A percentile compares a stretch with the other conserved stretches of the same genome.
These are phyloP conservation scores for Trichocomaceae sp. DNA, from an alignment of 2,329 filamentous ascomycete genomes.

Conservation along the genomic window DNA sequence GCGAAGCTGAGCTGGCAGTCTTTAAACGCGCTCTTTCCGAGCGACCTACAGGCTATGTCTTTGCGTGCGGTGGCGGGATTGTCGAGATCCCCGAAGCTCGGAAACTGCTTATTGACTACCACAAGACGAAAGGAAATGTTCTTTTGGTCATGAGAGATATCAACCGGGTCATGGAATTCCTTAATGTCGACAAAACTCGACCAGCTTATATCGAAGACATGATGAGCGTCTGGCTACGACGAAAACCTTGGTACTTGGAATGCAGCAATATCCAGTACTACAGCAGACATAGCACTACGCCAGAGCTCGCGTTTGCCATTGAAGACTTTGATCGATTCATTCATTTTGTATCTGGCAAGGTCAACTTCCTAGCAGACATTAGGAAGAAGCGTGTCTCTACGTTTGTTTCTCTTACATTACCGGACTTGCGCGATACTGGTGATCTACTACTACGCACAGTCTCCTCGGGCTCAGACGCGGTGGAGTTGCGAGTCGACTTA, in stretches of 20 bases:
- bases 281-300: constrained; percentile 59
- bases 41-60: constrained; percentile 67
- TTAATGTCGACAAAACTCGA: constrained; percentile 79
- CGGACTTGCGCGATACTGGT: constrained; percentile 59
- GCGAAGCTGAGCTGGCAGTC: constrained; percentile 68
- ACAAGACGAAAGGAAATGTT: constrained; percentile 71
- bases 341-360: constrained; percentile 58
- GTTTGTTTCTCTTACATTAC: constrained; percentile 85
- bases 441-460: constrained; percentile 63
- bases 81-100: constrained; percentile 80
- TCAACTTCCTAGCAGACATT: constrained; percentile 49
- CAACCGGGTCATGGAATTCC: constrained; percentile 78
- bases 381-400: constrained; percentile 68
- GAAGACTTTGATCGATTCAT: constrained; percentile 70
- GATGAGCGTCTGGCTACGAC: constrained; percentile 79
- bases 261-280: constrained; percentile 95
- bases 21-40: constrained; percentile 68
- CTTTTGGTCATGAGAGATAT: constrained; percentile 83
- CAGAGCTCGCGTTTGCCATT: constrained; percentile 48
- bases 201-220: constrained; percentile 92
- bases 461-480: constrained; percentile 80
- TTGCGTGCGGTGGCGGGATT: constrained; percentile 89
- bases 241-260: constrained; percentile 81
- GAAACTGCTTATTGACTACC: constrained; percentile 65
- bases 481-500: constrained; percentile 89